These are phyloP conservation scores for Backusella liffmaniae DNA, from an alignment of 192 early-diverging fungal genomes.

Conservation along the genomic window DNA sequence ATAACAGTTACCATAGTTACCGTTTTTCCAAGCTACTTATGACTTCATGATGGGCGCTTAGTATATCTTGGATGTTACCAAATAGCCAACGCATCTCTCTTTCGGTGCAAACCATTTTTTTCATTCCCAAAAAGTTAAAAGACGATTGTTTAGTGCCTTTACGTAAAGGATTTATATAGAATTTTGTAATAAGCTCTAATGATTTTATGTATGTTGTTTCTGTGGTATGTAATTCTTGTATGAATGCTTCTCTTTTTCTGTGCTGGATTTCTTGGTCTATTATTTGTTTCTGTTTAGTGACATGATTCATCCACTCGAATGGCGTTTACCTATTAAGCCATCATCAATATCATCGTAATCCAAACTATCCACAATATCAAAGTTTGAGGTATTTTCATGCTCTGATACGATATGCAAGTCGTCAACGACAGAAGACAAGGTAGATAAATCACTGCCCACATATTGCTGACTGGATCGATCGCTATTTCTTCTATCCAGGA, in stretches of 20 bases:
- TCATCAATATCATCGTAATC: constrained; percentile 35
- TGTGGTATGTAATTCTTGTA: constrained; percentile 18
- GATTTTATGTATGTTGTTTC: constrained; percentile 25
- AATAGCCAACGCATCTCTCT: constrained; percentile 27
- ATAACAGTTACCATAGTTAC: not conserved
- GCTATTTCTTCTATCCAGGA: not conserved
- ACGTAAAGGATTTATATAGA: constrained; percentile 20
- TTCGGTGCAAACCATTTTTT: constrained; percentile 31
- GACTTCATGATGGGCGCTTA: constrained; percentile 7
- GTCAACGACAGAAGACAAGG: not conserved
- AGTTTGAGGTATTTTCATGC: not conserved
- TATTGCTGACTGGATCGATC: not conserved
- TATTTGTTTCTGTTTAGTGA: not conserved
- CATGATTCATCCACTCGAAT: not conserved
- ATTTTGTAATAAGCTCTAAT: constrained; percentile 3
- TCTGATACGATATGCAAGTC: not conserved
- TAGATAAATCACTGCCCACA: not conserved
- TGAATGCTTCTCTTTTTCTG: constrained; percentile 22
- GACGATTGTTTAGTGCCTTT: constrained; percentile 24
- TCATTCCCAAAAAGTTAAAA: constrained; percentile 25
- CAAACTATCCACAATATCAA: constrained; percentile 31
- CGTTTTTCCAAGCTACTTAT: constrained; percentile 18
- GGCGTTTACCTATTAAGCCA: constrained; percentile 27
- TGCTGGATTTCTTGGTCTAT: constrained; percentile 22
- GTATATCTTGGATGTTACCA: constrained; percentile 19